Conservation (phyloP, 768 basidiomycete species). For the Trichaptum fuscoviolaceum region DNA sequence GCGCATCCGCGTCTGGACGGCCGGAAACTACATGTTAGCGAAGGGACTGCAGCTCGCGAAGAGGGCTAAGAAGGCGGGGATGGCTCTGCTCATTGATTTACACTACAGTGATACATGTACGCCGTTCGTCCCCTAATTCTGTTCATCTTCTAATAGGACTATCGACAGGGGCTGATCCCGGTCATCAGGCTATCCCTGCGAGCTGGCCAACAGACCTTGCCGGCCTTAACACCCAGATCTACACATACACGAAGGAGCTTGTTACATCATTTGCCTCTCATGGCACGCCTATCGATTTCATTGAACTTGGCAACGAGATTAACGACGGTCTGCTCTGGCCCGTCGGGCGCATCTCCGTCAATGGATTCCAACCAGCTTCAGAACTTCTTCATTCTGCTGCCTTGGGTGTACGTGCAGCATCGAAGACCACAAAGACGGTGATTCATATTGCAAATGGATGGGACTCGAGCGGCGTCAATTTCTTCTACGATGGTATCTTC, state of each 20-base stretch:
- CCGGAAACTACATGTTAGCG: constrained; percentile 43
- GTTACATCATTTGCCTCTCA: constrained; percentile 48
- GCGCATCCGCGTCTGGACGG: constrained; percentile 59
- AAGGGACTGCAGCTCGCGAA: constrained; percentile 52
- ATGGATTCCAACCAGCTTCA: constrained; percentile 47
- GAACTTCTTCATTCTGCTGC: constrained; percentile 57
- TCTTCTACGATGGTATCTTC: constrained; percentile 51
- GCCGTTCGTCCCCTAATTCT: no score
- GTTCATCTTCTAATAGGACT: no score
- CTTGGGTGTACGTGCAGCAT: constrained; percentile 42
- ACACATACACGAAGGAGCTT: constrained; percentile 46
- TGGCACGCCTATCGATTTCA: constrained; percentile 48
- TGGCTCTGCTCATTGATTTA: constrained; percentile 50
- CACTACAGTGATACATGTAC: constrained; percentile 63
- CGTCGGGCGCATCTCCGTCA: constrained; percentile 45
- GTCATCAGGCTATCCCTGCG: constrained; percentile 53
- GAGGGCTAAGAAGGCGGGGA: constrained; percentile 49
- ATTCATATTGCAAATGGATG: constrained; percentile 63
- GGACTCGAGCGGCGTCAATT: constrained; percentile 39
- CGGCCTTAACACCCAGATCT: constrained; percentile 54
- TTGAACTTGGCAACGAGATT: constrained; percentile 63
- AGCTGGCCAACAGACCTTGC: constrained; percentile 46
- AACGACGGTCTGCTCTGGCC: constrained; percentile 63
- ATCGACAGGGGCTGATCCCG: constrained; percentile 57
- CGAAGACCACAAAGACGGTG: constrained; percentile 42